Evolutionary conservation across 2,329 filamentous ascomycete genomes (phyloP), one percentile per base, ranked within the genome.

Genomic region (Fusarium xyrophilum): DNA sequence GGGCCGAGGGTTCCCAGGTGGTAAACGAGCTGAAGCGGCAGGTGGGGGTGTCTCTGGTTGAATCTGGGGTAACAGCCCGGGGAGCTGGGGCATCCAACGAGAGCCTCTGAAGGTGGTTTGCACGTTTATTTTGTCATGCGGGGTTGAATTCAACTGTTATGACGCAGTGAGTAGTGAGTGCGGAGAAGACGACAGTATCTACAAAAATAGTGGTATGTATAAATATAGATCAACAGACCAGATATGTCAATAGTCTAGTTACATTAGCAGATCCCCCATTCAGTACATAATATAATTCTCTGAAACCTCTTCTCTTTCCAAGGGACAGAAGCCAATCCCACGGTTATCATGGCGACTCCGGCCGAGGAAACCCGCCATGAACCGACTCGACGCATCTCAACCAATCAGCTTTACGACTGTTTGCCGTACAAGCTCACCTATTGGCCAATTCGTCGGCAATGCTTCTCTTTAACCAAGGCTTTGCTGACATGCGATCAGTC

Each of bases 311-410:
- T 40, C 21, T 23, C 14, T 23, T 40, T 11, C 6, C 14, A 40
- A 23, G 38, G 38, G 14, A 7, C 38, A 40, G 0, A 23, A 40
- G 21, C 38, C 14, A 40, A 36, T 50, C 47, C 47, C 53, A 56
- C 62, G 48, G 61, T 54, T 65, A 57, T 57, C 44, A 44, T 36
- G 15, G 39, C 25, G 44, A 75, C 58, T 53, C 38, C 74, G 78
- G 76, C 77, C 77, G 77, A 79, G 73, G 70, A 71, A 76, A 79
- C 73, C 77, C 77, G 77, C 66, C 53, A 59, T 40, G 65, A 70
- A 69, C 70, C 75, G 71, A 69, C 46, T 21, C 2, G 51, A 21
- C 2, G 6, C n/a, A 15, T 23, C 15, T 46, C 12, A 11, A 17
- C 71, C 63, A 73, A 68, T 70, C 65, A 69, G 33, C 21, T 8